Evolutionary conservation across 2,329 filamentous ascomycete species (phyloP).

Genomic region (Cladophialophora chaetospira): DNA sequence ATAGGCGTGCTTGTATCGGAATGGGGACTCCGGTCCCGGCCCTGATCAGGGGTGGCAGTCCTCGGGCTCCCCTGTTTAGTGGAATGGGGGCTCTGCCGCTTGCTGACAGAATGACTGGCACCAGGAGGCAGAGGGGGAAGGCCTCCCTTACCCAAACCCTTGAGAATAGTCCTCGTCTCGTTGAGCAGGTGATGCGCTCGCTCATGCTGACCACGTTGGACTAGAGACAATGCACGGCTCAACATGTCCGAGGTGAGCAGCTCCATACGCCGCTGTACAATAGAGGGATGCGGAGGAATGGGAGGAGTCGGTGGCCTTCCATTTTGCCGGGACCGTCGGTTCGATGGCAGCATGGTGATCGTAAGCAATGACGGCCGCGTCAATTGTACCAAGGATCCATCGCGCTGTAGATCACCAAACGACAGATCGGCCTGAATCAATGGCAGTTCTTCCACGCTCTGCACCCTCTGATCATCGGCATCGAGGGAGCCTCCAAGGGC

Average conservation of each 20-base stretch:
- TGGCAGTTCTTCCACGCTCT: constrained; percentile 92
- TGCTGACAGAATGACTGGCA: constrained; percentile 46
- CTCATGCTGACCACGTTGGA: constrained; percentile 89
- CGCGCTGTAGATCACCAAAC: constrained; percentile 90
- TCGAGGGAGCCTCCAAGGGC: constrained; percentile 87
- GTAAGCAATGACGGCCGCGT: constrained; percentile 87
- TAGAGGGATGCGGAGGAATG: constrained; percentile 91
- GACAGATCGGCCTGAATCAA: constrained; percentile 91
- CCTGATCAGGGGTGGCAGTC: constrained; percentile 42
- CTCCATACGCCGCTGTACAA: constrained; percentile 97
- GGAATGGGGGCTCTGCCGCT: constrained; percentile 42
- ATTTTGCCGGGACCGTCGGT: constrained; percentile 62
- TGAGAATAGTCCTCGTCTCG: constrained; percentile 92
- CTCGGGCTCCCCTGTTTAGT: constrained; percentile 39
- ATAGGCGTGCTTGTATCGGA: constrained; percentile 45
- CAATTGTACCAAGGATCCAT: constrained; percentile 81
- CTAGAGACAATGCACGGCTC: constrained; percentile 84
- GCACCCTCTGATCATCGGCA: constrained; percentile 76
- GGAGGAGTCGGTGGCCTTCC: constrained; percentile 65
- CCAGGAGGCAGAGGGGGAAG: constrained; percentile 81
- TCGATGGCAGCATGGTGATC: constrained; percentile 84
- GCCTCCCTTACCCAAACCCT: constrained; percentile 92
- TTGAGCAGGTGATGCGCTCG: constrained; percentile 87
- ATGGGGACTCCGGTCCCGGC: constrained; percentile 40
- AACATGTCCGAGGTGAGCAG: constrained; percentile 97